Percentiles rank a stretch among this genome's conserved stretches.
These are phyloP conservation scores for Sonneratia alba DNA, from an alignment of 345 rosid genomes.

Conservation along the genomic window DNA sequence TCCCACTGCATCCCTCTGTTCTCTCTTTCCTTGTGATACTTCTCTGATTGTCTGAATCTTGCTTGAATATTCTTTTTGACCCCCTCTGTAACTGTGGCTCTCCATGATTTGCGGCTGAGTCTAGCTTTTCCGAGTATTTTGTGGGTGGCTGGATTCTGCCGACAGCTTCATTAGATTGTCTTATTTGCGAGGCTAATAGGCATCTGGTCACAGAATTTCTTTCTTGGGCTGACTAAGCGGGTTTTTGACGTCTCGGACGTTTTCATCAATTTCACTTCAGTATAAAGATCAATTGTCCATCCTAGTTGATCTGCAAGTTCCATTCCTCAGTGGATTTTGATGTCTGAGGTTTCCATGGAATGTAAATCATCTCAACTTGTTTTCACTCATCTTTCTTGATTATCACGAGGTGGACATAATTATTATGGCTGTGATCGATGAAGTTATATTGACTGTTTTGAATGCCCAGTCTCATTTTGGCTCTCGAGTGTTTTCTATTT, in stretches of 20 bases:
- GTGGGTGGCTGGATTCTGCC: not conserved
- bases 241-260: not conserved
- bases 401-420: not conserved
- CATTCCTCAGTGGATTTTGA: not conserved
- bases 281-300: not conserved
- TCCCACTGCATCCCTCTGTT: not conserved
- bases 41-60: not conserved
- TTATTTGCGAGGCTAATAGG: not conserved
- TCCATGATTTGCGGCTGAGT: slow-evolving; percentile 13
- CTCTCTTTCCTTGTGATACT: not conserved
- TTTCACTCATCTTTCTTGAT: not conserved
- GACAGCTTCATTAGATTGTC: slow-evolving; percentile 3
- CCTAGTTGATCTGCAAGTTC: not conserved
- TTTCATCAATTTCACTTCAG: not conserved
- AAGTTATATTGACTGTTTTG: not conserved
- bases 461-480: no score
- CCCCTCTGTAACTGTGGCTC: not conserved
- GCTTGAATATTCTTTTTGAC: not conserved
- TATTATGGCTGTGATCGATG: not conserved
- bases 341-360: not conserved
- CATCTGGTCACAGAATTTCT: not conserved
- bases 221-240: not conserved
- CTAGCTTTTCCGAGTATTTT: not conserved
- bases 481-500: no score
- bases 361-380: no score